A percentile compares a stretch with the other conserved stretches of the same genome.
phyloP scores from a whole-genome alignment of 345 rosid species.

The Rhizophora apiculata region DNA sequence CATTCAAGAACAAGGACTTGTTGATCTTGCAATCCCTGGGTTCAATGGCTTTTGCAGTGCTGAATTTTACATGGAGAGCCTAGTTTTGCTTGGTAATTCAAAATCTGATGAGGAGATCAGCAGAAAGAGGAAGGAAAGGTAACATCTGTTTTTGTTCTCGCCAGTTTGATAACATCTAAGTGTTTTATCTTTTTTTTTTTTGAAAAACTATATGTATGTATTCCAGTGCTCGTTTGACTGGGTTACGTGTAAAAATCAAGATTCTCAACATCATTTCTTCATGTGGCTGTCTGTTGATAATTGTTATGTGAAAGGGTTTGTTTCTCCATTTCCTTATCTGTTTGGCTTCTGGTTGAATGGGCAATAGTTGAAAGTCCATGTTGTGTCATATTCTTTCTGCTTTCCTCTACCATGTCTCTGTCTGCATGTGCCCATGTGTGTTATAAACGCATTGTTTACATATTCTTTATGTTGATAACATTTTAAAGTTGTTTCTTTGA shows the following conservation, averaged over 20 bases:
- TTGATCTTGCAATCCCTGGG: background rate
- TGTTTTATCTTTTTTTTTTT: background rate
- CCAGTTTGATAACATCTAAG: background rate
- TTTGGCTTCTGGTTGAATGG: too few species aligned
- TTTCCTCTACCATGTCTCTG: too few species aligned
- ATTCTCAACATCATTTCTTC: too few species aligned
- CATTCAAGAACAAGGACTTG: background rate
- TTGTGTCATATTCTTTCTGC: too few species aligned
- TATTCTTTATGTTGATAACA: background rate
- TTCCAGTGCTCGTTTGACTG: too few species aligned
- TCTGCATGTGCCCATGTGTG: too few species aligned
- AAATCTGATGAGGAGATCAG: background rate
- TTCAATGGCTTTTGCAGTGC: background rate
- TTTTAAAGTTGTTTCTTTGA: background rate
- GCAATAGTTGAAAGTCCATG: too few species aligned
- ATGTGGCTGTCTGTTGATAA: too few species aligned
- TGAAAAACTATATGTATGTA: background rate
- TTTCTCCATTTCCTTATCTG: too few species aligned
- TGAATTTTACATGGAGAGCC: background rate
- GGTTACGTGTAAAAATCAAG: too few species aligned
- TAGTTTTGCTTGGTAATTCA: background rate
- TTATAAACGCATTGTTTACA: too few species aligned
- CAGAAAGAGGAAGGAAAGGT: constrained; percentile 2
- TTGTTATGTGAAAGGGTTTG: too few species aligned
- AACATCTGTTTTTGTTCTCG: background rate